A percentile compares a stretch with the other conserved stretches of the same genome.
Conservation (phyloP, 2,329 filamentous ascomycete species). For the Sporothrix brunneoviolacea region DNA sequence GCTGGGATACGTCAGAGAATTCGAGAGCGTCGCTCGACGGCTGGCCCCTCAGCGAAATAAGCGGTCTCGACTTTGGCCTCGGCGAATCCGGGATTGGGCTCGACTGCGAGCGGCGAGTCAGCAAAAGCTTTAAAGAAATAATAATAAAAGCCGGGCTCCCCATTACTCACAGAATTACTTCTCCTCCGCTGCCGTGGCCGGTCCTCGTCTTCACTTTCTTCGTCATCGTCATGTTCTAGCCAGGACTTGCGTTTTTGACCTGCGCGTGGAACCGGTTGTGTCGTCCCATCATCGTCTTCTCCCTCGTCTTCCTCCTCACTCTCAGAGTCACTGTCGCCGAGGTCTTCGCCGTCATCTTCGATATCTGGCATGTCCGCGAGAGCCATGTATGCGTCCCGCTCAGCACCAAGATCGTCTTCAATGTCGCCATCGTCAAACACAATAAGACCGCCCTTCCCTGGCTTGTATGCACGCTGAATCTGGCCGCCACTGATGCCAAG, state of each 20-base stretch:
- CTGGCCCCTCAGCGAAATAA: slow-evolving; percentile 48
- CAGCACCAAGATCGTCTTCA: slow-evolving; percentile 66
- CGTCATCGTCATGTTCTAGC: slow-evolving; percentile 63
- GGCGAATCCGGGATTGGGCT: slow-evolving; percentile 61
- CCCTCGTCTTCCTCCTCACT: slow-evolving; percentile 64
- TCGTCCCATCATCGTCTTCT: slow-evolving; percentile 42
- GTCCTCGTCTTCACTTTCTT: slow-evolving; percentile 65
- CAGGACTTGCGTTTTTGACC: slow-evolving; percentile 63
- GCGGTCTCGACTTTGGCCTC: slow-evolving; percentile 52
- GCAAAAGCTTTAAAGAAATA: too few relatives aligned
- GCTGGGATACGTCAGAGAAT: slow-evolving; percentile 52
- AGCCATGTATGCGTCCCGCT: slow-evolving; percentile 78
- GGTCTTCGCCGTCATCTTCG: slow-evolving; percentile 61
- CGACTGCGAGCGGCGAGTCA: too few relatives aligned
- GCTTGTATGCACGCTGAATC: slow-evolving; percentile 64
- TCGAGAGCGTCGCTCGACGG: slow-evolving; percentile 45
- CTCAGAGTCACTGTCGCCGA: slow-evolving; percentile 67
- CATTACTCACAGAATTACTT: slow-evolving; percentile 72
- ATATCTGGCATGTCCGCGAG: slow-evolving; percentile 86
- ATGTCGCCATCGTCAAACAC: slow-evolving; percentile 97
- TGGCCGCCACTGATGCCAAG: slow-evolving; percentile 66
- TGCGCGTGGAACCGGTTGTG: neutral
- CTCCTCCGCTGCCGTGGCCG: slow-evolving; percentile 72
- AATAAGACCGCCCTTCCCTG: slow-evolving; percentile 79
- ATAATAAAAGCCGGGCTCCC: slow-evolving; percentile 9